These are phyloP conservation scores for Forsythia viridissima DNA, from an alignment of 257 asterid species.

Conservation along the genomic window DNA sequence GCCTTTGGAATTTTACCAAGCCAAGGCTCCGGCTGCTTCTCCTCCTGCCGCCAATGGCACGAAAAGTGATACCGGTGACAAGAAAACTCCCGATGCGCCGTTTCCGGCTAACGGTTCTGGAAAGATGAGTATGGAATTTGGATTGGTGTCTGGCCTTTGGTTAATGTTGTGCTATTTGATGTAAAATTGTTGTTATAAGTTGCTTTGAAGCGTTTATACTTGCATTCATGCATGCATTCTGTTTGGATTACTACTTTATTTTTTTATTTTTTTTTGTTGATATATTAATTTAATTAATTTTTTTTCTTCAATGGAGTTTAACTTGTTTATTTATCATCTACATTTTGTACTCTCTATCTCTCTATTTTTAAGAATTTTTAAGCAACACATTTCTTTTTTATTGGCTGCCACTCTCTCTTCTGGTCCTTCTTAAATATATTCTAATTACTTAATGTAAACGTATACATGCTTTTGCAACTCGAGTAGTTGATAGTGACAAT, in stretches of 20 bases:
- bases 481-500: too few species aligned
- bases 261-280: background rate
- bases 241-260: background rate
- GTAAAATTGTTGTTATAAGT: background rate
- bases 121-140: conserved; percentile 35
- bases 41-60: conserved; percentile 33
- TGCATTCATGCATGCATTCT: background rate
- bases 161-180: conserved; percentile 26
- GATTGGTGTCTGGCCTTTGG: conserved; percentile 33
- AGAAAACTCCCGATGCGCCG: conserved; percentile 32
- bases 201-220: background rate
- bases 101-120: conserved; percentile 37
- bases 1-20: conserved; percentile 48
- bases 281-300: conserved; percentile 10
- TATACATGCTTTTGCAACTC: too few species aligned
- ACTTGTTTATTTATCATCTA: too few species aligned
- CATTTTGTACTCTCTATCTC: background rate
- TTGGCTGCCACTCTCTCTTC: too few species aligned
- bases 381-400: too few species aligned
- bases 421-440: too few species aligned
- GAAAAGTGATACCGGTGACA: conserved; percentile 20
- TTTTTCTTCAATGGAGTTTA: background rate
- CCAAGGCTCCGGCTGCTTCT: conserved; percentile 44
- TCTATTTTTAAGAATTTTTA: background rate
- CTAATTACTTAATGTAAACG: too few species aligned